Percentiles rank a stretch among this genome's conserved stretches.
phyloP scores from a whole-genome alignment of 768 basidiomycete species.

The Gymnopilus junonius region DNA sequence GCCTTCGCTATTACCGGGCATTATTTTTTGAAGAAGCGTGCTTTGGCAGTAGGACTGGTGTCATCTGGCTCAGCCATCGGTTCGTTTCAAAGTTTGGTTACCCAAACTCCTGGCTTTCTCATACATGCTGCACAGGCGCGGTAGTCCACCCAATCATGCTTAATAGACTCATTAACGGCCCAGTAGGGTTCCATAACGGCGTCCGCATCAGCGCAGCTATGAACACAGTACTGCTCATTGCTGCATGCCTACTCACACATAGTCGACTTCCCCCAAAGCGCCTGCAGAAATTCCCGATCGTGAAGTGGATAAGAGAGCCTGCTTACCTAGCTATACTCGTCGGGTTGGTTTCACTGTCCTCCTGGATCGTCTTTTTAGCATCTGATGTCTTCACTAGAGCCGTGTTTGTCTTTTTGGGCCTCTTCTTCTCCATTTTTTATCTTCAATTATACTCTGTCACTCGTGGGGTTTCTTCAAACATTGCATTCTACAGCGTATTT shows the following conservation, averaged over 20 bases:
- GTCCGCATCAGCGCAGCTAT: conserved; percentile 42
- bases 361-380: neutral
- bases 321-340: neutral
- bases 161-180: conserved; percentile 45
- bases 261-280: conserved; percentile 38
- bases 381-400: conserved; percentile 18
- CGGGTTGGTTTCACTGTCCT: neutral
- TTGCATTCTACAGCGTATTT: conserved; percentile 56
- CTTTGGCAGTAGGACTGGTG: conserved; percentile 56
- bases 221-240: conserved; percentile 7
- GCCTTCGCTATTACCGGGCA: neutral
- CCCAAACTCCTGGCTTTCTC: neutral
- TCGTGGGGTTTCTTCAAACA: conserved; percentile 40
- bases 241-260: conserved; percentile 36
- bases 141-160: conserved; percentile 63
- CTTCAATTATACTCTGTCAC: conserved; percentile 51
- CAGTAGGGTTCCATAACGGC: conserved; percentile 41
- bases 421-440: conserved; percentile 54
- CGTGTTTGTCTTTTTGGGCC: conserved; percentile 34
- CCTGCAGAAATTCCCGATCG: conserved; percentile 19
- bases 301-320: conserved; percentile 5
- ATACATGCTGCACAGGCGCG: conserved; percentile 38
- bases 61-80: conserved; percentile 34
- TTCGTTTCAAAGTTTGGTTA: conserved; percentile 4
- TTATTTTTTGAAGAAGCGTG: conserved; percentile 42